These are phyloP conservation scores for Blastomyces silverae DNA, from an alignment of 2,329 filamentous ascomycete genomes.

Conservation along the genomic window DNA sequence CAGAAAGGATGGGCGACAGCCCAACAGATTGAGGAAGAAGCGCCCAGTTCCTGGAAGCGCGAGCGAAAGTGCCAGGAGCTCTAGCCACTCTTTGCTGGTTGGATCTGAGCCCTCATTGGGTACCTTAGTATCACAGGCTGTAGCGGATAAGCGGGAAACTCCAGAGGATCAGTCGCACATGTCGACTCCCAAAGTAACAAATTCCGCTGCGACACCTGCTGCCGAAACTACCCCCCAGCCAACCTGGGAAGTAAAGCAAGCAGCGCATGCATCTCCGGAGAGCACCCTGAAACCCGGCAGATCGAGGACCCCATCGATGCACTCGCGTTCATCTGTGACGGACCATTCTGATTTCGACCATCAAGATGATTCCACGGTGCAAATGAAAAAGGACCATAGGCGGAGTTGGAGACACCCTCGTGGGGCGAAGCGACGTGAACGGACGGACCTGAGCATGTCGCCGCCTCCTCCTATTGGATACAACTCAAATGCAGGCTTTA, in stretches of 20 bases:
- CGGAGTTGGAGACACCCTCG: conserved; percentile 65
- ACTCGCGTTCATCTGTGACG: conserved; percentile 64
- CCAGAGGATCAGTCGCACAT: conserved; percentile 28
- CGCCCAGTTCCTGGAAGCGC: conserved; percentile 63
- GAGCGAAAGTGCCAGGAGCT: conserved; percentile 86
- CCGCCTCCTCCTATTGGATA: conserved; percentile 52
- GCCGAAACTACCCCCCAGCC: conserved; percentile 23
- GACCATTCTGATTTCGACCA: conserved; percentile 77
- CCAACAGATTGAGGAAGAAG: conserved; percentile 90
- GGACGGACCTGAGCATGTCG: conserved; percentile 38
- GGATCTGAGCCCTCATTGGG: conserved; percentile 37
- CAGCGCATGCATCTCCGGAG: conserved; percentile 37
- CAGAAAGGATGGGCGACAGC: conserved; percentile 59
- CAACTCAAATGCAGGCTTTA: conserved; percentile 58
- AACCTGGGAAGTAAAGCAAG: conserved; percentile 17
- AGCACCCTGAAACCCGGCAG: conserved; percentile 57
- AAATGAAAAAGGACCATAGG: conserved; percentile 61
- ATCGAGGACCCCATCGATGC: conserved; percentile 70
- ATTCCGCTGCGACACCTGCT: conserved; percentile 27
- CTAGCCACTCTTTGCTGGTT: conserved; percentile 64
- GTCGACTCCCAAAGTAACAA: conserved; percentile 32
- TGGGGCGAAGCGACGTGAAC: conserved; percentile 50
- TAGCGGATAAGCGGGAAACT: conserved; percentile 27
- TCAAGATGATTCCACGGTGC: conserved; percentile 53
- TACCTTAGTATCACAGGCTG: conserved; percentile 23